Conservation (phyloP, 176 grass and related monocot genomes). For the Hordeum vulgare region DNA sequence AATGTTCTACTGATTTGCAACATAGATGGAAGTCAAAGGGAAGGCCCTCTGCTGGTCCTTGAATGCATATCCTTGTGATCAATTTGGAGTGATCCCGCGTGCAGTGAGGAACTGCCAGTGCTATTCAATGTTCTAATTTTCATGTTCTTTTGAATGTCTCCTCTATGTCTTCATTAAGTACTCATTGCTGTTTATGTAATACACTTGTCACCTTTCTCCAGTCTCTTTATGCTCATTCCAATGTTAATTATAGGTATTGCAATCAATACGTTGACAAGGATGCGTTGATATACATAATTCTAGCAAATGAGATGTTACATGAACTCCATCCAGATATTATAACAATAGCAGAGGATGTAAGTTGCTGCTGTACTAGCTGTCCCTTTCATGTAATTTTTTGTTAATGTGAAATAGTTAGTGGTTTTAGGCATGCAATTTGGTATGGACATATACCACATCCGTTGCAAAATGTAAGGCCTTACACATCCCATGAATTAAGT, state of each 20-base stretch:
- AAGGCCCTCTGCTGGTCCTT: neutral
- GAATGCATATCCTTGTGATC: neutral
- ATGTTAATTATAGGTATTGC: conserved; percentile 58
- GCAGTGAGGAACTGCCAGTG: conserved; percentile 1
- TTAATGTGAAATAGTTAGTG: conserved; percentile 12
- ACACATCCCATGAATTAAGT: neutral
- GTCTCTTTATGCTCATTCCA: conserved; percentile 7
- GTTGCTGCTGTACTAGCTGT: conserved; percentile 7
- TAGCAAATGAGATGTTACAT: conserved; percentile 98
- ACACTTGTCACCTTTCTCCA: neutral
- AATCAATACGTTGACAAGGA: conserved; percentile 93
- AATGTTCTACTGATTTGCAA: neutral
- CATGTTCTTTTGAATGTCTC: neutral
- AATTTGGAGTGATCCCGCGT: neutral
- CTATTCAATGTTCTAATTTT: neutral
- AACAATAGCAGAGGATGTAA: conserved; percentile 96
- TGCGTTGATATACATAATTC: conserved; percentile 80
- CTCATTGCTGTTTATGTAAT: neutral
- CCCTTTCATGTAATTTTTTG: neutral
- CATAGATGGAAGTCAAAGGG: neutral
- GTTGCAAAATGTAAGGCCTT: neutral
- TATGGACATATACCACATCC: neutral
- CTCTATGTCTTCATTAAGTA: neutral
- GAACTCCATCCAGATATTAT: conserved; percentile 93
- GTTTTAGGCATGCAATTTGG: neutral